Evolutionary conservation across 768 basidiomycete species (phyloP).

Genomic region (Suillus weaverae): DNA sequence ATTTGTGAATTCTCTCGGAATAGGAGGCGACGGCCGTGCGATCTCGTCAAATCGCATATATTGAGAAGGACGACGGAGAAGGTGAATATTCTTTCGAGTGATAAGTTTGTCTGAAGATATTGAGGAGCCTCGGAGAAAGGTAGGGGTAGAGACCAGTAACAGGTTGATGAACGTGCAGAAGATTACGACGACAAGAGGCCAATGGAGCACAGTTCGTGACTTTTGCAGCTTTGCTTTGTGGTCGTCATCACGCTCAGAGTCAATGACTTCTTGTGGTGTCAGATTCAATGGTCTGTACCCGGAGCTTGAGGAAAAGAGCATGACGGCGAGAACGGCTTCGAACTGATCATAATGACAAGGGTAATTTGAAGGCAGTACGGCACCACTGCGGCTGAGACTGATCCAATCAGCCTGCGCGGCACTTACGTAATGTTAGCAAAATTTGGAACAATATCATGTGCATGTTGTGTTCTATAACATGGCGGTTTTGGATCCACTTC

Average conservation of each 20-base stretch:
- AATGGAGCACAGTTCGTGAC: background rate
- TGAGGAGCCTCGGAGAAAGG: background rate
- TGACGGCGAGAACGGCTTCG: background rate
- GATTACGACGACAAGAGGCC: background rate
- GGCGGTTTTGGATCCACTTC: too few relatives aligned
- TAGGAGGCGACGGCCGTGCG: background rate
- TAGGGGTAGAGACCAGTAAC: background rate
- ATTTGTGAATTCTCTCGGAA: background rate
- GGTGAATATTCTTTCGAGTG: background rate
- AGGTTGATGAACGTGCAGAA: background rate
- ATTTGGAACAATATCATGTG: too few relatives aligned
- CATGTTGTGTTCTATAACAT: too few relatives aligned
- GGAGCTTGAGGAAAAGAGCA: background rate
- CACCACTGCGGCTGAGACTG: background rate
- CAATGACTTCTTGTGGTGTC: background rate
- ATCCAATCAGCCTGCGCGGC: background rate
- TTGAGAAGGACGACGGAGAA: slow-evolving; percentile 1
- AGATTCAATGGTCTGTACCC: background rate
- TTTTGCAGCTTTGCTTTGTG: background rate
- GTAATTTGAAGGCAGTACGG: background rate
- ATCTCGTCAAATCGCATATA: background rate
- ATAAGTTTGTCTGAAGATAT: background rate
- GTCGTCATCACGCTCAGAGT: background rate
- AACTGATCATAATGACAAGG: background rate
- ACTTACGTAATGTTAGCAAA: too few relatives aligned